Conservation (phyloP, 768 basidiomycete species). For the Lentinula boryana region DNA sequence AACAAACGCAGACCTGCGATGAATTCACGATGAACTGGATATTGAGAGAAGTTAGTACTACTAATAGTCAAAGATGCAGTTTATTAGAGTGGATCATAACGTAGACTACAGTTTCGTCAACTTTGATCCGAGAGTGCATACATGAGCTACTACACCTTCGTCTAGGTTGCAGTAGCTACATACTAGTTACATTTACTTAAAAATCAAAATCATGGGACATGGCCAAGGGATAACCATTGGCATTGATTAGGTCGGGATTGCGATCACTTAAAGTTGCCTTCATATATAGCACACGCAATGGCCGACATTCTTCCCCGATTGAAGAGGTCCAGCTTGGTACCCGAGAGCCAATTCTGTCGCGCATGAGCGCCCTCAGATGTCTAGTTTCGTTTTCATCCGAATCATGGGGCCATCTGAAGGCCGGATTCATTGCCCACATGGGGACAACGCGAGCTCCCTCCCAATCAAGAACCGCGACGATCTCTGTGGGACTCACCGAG, state of each 20-base stretch:
- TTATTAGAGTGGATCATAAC: no score
- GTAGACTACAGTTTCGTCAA: no score
- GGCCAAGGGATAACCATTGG: not conserved
- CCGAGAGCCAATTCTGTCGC: not conserved
- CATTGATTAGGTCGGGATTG: not conserved
- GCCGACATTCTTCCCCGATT: not conserved
- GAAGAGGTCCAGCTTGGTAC: conserved; percentile 1
- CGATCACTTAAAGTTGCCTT: conserved; percentile 1
- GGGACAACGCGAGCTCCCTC: conserved; percentile 6
- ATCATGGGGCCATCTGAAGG: conserved; percentile 2
- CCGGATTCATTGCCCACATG: conserved; percentile 6
- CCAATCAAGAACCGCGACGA: conserved; percentile 2
- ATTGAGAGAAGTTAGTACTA: no score
- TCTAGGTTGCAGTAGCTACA: no score
- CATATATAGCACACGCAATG: not conserved
- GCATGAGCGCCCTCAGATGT: conserved; percentile 1
- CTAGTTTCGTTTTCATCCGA: conserved; percentile 1
- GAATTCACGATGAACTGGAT: no score
- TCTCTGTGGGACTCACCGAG: not conserved
- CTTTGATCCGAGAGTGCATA: no score
- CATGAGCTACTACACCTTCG: no score
- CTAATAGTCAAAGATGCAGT: no score
- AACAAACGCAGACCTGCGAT: no score
- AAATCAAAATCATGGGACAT: not conserved
- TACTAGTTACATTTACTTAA: no score